These are phyloP conservation scores for Candida peoriensis DNA, from an alignment of 805 yeast genomes.

Conservation along the genomic window DNA sequence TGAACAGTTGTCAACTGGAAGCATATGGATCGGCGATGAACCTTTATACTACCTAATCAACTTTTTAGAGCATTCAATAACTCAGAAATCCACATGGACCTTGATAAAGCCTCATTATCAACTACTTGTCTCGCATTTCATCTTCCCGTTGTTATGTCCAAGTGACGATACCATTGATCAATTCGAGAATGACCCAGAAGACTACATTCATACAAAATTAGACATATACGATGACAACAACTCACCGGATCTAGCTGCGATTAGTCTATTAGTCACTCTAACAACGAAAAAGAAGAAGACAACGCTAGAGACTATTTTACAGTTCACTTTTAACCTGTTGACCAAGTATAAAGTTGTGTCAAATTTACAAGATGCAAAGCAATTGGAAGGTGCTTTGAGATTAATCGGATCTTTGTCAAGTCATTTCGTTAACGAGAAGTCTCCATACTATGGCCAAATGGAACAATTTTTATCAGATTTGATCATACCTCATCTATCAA, in stretches of 20 bases:
- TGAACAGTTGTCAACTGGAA: conserved; percentile 64
- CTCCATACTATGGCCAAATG: conserved; percentile 58
- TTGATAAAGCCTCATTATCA: conserved; percentile 61
- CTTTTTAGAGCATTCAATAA: conserved; percentile 58
- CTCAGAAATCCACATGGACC: conserved; percentile 59
- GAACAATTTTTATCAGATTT: conserved; percentile 59
- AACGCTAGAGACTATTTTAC: conserved; percentile 55
- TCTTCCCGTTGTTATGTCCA: conserved; percentile 74
- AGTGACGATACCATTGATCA: conserved; percentile 60
- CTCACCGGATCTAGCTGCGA: conserved; percentile 77
- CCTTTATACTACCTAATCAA: conserved; percentile 59
- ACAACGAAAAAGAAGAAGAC: conserved; percentile 60
- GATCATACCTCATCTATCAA: conserved; percentile 68
- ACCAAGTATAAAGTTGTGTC: conserved; percentile 27
- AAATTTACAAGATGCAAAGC: conserved; percentile 47
- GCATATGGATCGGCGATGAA: conserved; percentile 65
- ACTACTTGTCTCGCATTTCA: conserved; percentile 60
- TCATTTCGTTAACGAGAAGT: conserved; percentile 46
- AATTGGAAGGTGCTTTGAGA: conserved; percentile 75
- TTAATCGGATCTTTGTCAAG: conserved; percentile 70
- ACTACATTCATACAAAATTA: conserved; percentile 71
- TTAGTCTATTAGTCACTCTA: conserved; percentile 65
- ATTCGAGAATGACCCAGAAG: conserved; percentile 85
- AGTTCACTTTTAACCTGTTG: conserved; percentile 52
- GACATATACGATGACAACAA: conserved; percentile 57